Evolutionary conservation across 768 basidiomycete species (phyloP), one percentile per base, ranked within the genome.

Genomic region (Hypholoma sublateritium): DNA sequence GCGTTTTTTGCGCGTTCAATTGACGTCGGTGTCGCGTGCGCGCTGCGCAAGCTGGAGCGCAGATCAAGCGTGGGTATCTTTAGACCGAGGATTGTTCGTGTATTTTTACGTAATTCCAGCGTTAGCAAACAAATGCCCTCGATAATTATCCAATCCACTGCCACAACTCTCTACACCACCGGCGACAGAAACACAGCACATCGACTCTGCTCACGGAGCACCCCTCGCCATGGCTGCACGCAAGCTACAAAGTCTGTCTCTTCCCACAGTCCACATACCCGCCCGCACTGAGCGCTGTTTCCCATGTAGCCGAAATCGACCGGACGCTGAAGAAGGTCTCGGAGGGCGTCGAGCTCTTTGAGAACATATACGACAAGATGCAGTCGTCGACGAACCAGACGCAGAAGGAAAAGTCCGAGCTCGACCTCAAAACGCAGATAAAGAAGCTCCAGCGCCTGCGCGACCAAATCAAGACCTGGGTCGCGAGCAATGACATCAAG

Each of bases 381-480:
- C 91, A 95, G 72, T 83, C 89, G 48, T 91, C 95, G 16, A 91
- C 92, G 32, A 98, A 97, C 76, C 88, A 95, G 65, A 80, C 80
- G 0, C 80, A 81, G 77, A 81, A 81, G 53, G 80, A 81, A 69
- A 81, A 81, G 66, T 76, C 76, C 12, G 78, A 80, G 60, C 67
- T 79, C 35, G 80, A 81, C 62, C 68, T 81, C 41, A 81, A 82
- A 72, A 92, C 96, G 0, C 95, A 98, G 78, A 98, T 98, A 72
- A 97, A 98, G 84, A 99, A 99, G 75, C 86, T 93, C 50, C 97
- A 99, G 72, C 87, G 98, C 65, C 78, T 98, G 70, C 95, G 98
- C 78, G 96, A 95, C 49, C 97, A 99, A 80, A 98, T 99, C 69
- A 99, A 99, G 86, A 93, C 93, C 2, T 99, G 97, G 97, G 86